Evolutionary conservation across 257 asterid genomes (phyloP).

Genomic region (Knoxia roxburghii): DNA sequence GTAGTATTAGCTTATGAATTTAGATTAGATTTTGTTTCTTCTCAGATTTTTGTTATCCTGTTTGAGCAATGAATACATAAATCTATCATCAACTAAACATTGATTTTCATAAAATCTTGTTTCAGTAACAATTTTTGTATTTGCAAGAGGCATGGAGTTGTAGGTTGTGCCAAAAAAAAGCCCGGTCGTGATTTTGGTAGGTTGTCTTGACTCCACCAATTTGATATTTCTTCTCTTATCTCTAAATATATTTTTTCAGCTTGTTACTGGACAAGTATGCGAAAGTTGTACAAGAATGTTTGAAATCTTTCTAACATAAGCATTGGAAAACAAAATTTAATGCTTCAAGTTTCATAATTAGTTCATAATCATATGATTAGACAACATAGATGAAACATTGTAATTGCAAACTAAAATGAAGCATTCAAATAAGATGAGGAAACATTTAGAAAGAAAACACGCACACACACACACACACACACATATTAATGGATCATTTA

Average conservation of each 20-base stretch:
- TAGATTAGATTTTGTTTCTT: no score
- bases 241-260: background rate
- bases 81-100: background rate
- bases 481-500: no score
- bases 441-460: no score
- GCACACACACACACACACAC: no score
- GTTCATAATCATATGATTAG: no score
- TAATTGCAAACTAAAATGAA: no score
- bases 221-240: background rate
- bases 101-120: background rate
- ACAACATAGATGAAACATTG: no score
- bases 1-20: no score
- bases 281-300: background rate
- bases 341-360: no score
- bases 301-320: no score
- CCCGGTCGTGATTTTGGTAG: slow-evolving; percentile 32
- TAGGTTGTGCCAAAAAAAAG: slow-evolving; percentile 18
- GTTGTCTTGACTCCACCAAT: background rate
- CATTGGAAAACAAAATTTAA: no score
- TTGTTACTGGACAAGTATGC: background rate
- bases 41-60: background rate
- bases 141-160: slow-evolving; percentile 32
- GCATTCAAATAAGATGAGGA: background rate
- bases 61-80: background rate
- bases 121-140: background rate